These are phyloP conservation scores for Penicillium psychrofluorescens DNA, from an alignment of 495 filamentous ascomycete species.

Conservation along the genomic window DNA sequence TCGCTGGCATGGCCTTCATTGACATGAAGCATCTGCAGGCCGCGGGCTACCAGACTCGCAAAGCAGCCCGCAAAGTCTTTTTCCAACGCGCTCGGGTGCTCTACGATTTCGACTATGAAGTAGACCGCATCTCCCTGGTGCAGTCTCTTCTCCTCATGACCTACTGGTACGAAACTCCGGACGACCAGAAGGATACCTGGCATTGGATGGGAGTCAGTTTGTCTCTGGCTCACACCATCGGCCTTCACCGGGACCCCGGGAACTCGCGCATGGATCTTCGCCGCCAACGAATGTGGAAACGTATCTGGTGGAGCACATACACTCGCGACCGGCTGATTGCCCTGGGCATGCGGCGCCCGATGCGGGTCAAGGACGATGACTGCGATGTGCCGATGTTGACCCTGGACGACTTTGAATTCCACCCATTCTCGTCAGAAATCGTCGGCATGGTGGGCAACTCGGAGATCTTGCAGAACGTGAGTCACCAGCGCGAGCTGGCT, in stretches of 20 bases:
- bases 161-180: conserved; percentile 85
- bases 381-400: conserved; percentile 84
- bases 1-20: conserved; percentile 70
- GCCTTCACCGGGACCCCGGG: conserved; percentile 71
- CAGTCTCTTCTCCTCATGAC: conserved; percentile 81
- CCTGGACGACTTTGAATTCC: conserved; percentile 76
- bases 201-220: conserved; percentile 88
- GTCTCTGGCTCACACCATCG: conserved; percentile 76
- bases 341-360: conserved; percentile 81
- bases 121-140: conserved; percentile 72
- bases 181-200: conserved; percentile 87
- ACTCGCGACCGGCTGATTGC: conserved; percentile 86
- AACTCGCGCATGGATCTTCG: conserved; percentile 63
- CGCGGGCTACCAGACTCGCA: conserved; percentile 63
- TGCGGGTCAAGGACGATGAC: conserved; percentile 81
- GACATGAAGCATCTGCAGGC: conserved; percentile 60
- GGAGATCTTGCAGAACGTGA: conserved; percentile 53
- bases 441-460: conserved; percentile 60
- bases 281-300: conserved; percentile 74
- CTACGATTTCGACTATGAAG: conserved; percentile 84
- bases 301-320: conserved; percentile 93
- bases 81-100: conserved; percentile 70
- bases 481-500: conserved; percentile 65
- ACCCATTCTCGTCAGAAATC: conserved; percentile 53
- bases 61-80: conserved; percentile 69